phyloP scores from a whole-genome alignment of 1,284 basidiomycete genomes.

The Coniophora puteana region DNA sequence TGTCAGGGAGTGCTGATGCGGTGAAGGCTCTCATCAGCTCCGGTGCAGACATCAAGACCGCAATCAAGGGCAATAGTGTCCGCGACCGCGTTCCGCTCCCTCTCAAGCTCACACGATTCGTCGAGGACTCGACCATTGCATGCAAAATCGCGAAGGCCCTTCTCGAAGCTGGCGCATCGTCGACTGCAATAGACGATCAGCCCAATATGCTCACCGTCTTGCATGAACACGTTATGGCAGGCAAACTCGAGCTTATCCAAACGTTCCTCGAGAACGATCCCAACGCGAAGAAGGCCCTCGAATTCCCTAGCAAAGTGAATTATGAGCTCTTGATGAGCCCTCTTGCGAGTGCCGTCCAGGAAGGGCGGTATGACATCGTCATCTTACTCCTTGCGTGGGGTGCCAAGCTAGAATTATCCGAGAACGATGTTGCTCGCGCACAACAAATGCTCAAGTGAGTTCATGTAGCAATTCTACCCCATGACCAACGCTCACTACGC shows the following conservation, averaged over 20 bases:
- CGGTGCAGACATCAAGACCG: constrained; percentile 35
- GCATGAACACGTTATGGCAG: constrained; percentile 37
- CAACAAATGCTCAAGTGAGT: constrained; percentile 6
- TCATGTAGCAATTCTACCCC: constrained; percentile 8
- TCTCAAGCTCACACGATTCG: constrained; percentile 43
- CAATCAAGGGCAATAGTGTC: constrained; percentile 24
- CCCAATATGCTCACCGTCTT: constrained; percentile 41
- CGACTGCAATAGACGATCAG: constrained; percentile 45
- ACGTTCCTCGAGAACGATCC: constrained; percentile 46
- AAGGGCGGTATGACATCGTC: constrained; percentile 32
- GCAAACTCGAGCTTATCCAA: constrained; percentile 38
- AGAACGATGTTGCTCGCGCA: constrained; percentile 30
- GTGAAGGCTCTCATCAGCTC: constrained; percentile 44
- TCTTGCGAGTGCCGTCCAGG: constrained; percentile 32
- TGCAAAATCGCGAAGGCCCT: constrained; percentile 42
- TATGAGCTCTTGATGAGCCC: constrained; percentile 27
- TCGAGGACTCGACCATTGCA: constrained; percentile 40
- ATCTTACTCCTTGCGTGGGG: constrained; percentile 39
- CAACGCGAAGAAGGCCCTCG: constrained; percentile 40
- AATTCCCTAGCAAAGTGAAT: constrained; percentile 33
- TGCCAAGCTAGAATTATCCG: constrained; percentile 29
- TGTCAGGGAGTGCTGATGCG: constrained; percentile 39
- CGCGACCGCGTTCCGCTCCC: constrained; percentile 35
- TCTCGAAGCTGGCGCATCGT: constrained; percentile 42
- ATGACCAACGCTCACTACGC: too few species aligned